Evolutionary conservation across 1,284 basidiomycete genomes (phyloP).

Genomic region (Ganoderma multipileum): DNA sequence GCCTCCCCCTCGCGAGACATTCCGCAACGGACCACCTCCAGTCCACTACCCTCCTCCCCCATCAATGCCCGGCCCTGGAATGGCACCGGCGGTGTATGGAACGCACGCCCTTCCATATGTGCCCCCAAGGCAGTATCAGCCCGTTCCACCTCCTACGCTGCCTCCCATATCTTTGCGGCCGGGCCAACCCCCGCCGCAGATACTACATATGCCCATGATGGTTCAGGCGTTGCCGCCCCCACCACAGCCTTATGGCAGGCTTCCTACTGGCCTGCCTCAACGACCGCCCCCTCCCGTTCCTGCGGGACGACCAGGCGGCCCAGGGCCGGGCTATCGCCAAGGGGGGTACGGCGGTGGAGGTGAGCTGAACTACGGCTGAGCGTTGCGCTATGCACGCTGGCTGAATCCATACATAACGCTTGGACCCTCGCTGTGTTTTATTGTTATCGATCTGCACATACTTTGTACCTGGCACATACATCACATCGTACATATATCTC

Average conservation of each 20-base stretch:
- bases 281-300: conserved; percentile 36
- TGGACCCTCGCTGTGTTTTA: conserved; percentile 15
- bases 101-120: conserved; percentile 23
- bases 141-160: conserved; percentile 24
- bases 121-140: conserved; percentile 15
- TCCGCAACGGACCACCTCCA: conserved; percentile 37
- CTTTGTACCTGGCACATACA: conserved; percentile 1
- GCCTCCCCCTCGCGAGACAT: conserved; percentile 39
- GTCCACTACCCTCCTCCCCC: conserved; percentile 27
- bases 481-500: conserved; percentile 12
- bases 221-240: conserved; percentile 31
- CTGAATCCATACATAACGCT: not conserved
- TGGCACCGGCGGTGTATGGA: conserved; percentile 20
- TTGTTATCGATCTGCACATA: conserved; percentile 22
- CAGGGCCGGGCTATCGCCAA: conserved; percentile 28
- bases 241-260: conserved; percentile 26
- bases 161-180: conserved; percentile 30
- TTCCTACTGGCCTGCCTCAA: conserved; percentile 34
- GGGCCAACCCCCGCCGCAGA: conserved; percentile 29
- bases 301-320: conserved; percentile 28
- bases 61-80: conserved; percentile 8
- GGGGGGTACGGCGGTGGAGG: conserved; percentile 29
- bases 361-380: conserved; percentile 43
- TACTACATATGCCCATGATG: conserved; percentile 29
- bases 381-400: not conserved